Evolutionary conservation across 345 rosid species (phyloP).

Genomic region (Populus euphratica): DNA sequence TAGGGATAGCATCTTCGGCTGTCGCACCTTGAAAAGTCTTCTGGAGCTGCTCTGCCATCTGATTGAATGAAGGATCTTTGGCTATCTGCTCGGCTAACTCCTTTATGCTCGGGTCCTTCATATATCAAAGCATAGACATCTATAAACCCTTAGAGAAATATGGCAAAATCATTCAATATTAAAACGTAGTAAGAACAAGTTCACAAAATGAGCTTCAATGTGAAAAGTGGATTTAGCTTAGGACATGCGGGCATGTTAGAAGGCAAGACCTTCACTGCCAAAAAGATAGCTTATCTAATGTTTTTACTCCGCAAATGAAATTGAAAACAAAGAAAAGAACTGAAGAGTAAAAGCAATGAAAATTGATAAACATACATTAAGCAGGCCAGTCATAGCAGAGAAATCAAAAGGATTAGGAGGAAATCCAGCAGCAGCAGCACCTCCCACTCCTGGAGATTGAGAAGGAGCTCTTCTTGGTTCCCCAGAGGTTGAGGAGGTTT

Average conservation of each 20-base stretch:
- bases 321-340: not conserved
- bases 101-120: constrained; percentile 90
- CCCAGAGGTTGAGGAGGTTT: constrained; percentile 48
- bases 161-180: not conserved
- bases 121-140: not conserved
- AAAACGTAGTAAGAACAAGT: not conserved
- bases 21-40: constrained; percentile 62
- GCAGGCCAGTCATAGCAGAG: constrained; percentile 76
- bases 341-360: not conserved
- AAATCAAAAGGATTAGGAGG: constrained; percentile 81
- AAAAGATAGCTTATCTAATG: no score
- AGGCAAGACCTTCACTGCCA: no score
- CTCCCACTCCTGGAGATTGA: constrained; percentile 20
- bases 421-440: constrained; percentile 19
- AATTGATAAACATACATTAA: constrained; percentile 48
- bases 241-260: no score
- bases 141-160: not conserved
- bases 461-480: constrained; percentile 30
- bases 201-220: not conserved
- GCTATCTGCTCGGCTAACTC: constrained; percentile 93
- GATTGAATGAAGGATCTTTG: constrained; percentile 88
- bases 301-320: not conserved
- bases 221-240: not conserved
- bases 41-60: constrained; percentile 96
- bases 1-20: constrained; percentile 51